Percentiles rank a stretch among this genome's conserved stretches.
Evolutionary conservation across 768 basidiomycete genomes (phyloP).

Genomic region (Austroboletus festivus): DNA sequence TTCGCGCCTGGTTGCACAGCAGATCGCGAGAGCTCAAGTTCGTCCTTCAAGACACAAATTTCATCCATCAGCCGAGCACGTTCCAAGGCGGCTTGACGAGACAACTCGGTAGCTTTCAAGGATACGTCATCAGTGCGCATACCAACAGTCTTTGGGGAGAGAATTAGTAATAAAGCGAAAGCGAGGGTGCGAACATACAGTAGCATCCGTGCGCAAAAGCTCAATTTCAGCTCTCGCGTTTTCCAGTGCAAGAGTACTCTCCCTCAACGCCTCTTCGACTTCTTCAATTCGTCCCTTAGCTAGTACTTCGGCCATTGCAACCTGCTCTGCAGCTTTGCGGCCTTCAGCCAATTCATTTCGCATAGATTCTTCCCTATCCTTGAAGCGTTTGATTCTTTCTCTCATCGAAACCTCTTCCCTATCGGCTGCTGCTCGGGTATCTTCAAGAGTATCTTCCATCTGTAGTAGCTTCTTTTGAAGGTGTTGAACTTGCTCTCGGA

Average conservation of each 20-base stretch:
- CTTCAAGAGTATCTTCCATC: slow-evolving; percentile 86
- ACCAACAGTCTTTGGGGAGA: slow-evolving; percentile 42
- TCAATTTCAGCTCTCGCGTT: slow-evolving; percentile 91
- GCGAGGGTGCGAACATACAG: slow-evolving; percentile 45
- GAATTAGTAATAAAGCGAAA: slow-evolving; percentile 9
- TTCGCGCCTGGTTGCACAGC: slow-evolving; percentile 19
- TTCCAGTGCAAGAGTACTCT: slow-evolving; percentile 85
- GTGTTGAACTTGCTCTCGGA: slow-evolving; percentile 87
- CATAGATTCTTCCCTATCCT: slow-evolving; percentile 69
- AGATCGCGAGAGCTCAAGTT: slow-evolving; percentile 40
- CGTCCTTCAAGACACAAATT: slow-evolving; percentile 49
- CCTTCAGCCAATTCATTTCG: slow-evolving; percentile 69
- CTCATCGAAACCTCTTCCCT: slow-evolving; percentile 64
- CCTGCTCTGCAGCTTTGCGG: slow-evolving; percentile 61
- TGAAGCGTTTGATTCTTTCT: slow-evolving; percentile 62
- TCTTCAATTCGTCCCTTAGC: slow-evolving; percentile 73
- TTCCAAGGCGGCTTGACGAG: slow-evolving; percentile 48
- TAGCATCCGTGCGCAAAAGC: slow-evolving; percentile 63
- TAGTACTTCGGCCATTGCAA: slow-evolving; percentile 56
- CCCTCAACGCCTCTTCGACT: slow-evolving; percentile 84
- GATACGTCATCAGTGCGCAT: slow-evolving; percentile 44
- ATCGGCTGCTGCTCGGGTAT: slow-evolving; percentile 65
- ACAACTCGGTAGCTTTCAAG: slow-evolving; percentile 46
- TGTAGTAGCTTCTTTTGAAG: slow-evolving; percentile 70
- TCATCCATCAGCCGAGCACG: slow-evolving; percentile 52